Base-by-base conservation (phyloP, 768 basidiomycete genomes). In the Pilatotrama ljubarskyi region DNA sequence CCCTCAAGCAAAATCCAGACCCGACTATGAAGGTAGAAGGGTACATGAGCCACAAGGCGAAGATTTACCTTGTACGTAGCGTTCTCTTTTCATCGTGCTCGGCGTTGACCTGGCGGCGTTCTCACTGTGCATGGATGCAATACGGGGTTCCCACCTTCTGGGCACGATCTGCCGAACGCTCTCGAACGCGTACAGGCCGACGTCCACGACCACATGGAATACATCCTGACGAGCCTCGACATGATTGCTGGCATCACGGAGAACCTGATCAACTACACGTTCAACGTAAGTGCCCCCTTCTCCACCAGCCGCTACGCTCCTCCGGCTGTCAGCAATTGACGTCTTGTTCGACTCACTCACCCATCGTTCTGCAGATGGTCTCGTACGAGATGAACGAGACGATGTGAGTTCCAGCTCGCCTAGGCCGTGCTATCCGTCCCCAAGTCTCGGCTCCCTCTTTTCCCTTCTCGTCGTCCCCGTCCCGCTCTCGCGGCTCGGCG, bases 331-430 rank as follows among this genome's bases (percentile, higher is more conserved):
- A 18, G 50, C n/a, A 6, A 14, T 46, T 61, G 18, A 37, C 36
- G 22, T 36, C 32, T 17, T 47, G 10, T 32, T 29, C 24, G 1
- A 46, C 44, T n/a, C 35, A 49, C 40, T 36, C 17, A 18, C 32
- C 29, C 25, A n/a, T n/a, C 26, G 17, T n/a, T 11, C 9, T 59
- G 14, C 66, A 89, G 88, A 81, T 87, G 74, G 81, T 85, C 15
- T 85, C 87, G 11, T 86, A 89, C 68, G 83, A 89, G 64, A 89
- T 85, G 86, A 90, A 90, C 68, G 78, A 85, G 69, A 83, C 85
- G 48, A 90, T 91, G 87, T 83, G 67, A 40, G 79, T 70, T n/a
- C 42, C 36, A 32, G 9, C 60, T 50, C 51, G 14, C 20, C n/a
- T 40, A 17, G 11, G 13, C 42, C 25, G 22, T 24, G 22, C 22